Conservation (phyloP, 148 eudicot species). For the Salicornia ramosissima region DNA sequence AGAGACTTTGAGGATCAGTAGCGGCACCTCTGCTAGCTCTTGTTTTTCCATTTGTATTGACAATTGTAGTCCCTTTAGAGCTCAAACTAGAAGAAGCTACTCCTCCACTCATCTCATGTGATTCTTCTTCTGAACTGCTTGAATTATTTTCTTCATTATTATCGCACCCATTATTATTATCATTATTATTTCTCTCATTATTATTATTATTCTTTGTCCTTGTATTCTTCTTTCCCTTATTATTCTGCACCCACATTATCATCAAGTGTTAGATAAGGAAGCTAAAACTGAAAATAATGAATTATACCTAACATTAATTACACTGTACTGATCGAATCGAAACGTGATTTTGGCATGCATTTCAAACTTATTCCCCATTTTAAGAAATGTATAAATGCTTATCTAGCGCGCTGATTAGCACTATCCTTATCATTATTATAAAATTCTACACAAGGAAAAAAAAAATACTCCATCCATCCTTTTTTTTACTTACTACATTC, state of each 20-base stretch:
- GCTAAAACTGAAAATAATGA: too few relatives aligned
- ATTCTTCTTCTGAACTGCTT: conserved; percentile 46
- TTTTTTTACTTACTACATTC: too few relatives aligned
- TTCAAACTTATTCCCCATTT: too few relatives aligned
- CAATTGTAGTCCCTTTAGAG: conserved; percentile 20
- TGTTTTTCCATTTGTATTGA: conserved; percentile 39
- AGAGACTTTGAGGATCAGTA: conserved; percentile 88
- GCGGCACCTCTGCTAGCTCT: conserved; percentile 70
- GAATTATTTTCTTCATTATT: conserved; percentile 34
- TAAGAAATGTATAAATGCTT: too few relatives aligned
- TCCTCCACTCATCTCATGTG: conserved; percentile 33
- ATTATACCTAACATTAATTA: too few relatives aligned
- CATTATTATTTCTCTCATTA: conserved; percentile 28
- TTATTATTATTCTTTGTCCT: conserved; percentile 45
- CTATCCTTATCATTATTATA: too few relatives aligned
- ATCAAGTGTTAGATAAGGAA: too few relatives aligned
- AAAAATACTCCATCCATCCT: too few relatives aligned
- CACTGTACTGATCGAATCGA: too few relatives aligned
- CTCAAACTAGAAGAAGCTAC: conserved; percentile 24
- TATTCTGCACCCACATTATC: conserved; percentile 24
- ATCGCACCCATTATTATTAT: conserved; percentile 24
- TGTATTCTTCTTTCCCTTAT: conserved; percentile 41
- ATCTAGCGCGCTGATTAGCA: too few relatives aligned
- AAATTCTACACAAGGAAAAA: too few relatives aligned
- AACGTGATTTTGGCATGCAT: too few relatives aligned